Base-by-base conservation (phyloP, 1,284 basidiomycete species). In the Grifola frondosa region DNA sequence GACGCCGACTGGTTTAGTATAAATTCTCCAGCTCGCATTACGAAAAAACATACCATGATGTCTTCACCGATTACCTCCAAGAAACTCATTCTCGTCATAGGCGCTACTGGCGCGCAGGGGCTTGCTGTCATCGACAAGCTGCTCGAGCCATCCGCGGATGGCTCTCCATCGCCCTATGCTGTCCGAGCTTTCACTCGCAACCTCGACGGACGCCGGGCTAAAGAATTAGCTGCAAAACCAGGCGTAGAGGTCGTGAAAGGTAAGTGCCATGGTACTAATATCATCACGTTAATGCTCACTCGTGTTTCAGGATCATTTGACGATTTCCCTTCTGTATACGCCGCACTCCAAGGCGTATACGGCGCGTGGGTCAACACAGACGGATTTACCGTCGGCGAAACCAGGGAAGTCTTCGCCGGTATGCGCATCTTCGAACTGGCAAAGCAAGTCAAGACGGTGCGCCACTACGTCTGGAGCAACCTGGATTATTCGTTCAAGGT, bases 101-200 rank as follows among this genome's bases (percentile, higher is more conserved):
- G 76, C 28, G 76, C 70, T 3, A 78, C 76, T 21, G 75, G 76
- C 33, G 71, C 69, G 3, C 76, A 77, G 47, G 76, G 75, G 13
- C 54, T 71, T 25, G 66, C 68, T 17, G 69, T 75, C 42, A 66
- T 77, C 32, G 62, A 73, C 45, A 66, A 65, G 20, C 59, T 77
- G 11, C 65, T 77, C 20, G 62, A 60, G 10, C 65, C 65, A 2
- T 50, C 48, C 34, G 43, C 56, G 17, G 66, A 72, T 42, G 73
- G 71, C 5, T 54, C 61, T 5, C 65, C 71, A 2, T 73, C 72
- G 11, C 73, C 73, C 0, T 78, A 74, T 53, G 54, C 60, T 6
- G 61, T 78, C 3, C 69, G 74, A 28, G 73, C 70, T 2, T 60
- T 78, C 42, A 77, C 74, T 6, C 66, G 75, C 24, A 64, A 77